Base-by-base conservation (phyloP, 106 monocot species). In the Allium sativum region DNA sequence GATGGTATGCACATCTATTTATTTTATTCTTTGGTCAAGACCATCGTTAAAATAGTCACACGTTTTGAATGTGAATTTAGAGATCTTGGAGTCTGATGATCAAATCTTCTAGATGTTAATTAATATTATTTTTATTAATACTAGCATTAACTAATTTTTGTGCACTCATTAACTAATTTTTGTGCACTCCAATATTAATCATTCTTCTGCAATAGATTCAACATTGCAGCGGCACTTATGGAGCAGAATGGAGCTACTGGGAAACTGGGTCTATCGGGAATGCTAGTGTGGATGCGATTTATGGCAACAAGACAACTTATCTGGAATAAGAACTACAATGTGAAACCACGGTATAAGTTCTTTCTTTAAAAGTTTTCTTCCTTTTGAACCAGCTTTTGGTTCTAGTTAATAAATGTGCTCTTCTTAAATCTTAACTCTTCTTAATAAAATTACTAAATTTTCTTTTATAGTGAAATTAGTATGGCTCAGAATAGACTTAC, bases 271-370 rank as follows among this genome's bases (percentile, higher is more conserved):
- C 66, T 98, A 66, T 77, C 77, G 72, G 96, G 91, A 68, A 67
- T 98, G 62, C 80, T 98, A 52, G 91, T 98, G 42, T 98, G 96
- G 96, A 82, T 88, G 87, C 84, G 96, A 76, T 98, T 91, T 72
- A 88, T 88, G 91, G 75, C 87, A 57, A 85, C 84, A 55, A 81
- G 91, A 58, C 96, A 98, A 57, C 96, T 98, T 20, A 56, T 74
- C 45, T 98, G 96, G 96, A 98, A 98, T 61, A 98, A 98, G 69
- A 98, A 98, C 74, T 98, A 98, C 70, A 98, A 98, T 78, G 96
- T 98, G 70, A 98, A 98, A 64, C 96, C 96, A 78, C 91, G 96
- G 96, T 98, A 91, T 15, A 13, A 19, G 18, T 61, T 18, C 31
- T 31, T 31, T 31, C 31, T 31, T 31, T 31, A 31, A 1, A 31